These are phyloP conservation scores for Ambrosia artemisiifolia DNA, from an alignment of 129 eudicot species.

Conservation along the genomic window DNA sequence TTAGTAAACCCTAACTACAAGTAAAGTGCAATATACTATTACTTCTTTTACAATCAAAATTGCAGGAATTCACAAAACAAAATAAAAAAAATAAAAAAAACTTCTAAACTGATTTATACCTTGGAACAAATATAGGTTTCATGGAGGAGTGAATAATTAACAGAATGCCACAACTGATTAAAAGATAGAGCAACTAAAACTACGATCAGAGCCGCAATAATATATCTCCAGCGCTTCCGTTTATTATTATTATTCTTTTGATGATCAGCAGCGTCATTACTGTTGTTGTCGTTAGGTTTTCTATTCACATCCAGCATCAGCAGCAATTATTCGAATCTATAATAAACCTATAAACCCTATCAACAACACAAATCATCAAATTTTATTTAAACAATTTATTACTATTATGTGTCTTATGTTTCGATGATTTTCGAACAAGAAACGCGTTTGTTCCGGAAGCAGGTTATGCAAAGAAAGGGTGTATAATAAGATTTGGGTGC, in stretches of 20 bases:
- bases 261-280: slow-evolving; percentile 6
- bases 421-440: background rate
- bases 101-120: slow-evolving; percentile 28
- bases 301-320: slow-evolving; percentile 15
- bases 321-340: background rate
- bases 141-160: slow-evolving; percentile 20
- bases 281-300: slow-evolving; percentile 31
- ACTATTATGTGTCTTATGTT: too few relatives aligned
- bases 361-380: background rate
- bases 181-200: slow-evolving; percentile 39
- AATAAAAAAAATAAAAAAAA: background rate
- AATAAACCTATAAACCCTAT: slow-evolving; percentile 16
- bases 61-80: background rate
- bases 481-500: too few relatives aligned
- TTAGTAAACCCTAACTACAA: background rate
- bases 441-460: background rate
- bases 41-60: background rate
- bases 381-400: too few relatives aligned
- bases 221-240: slow-evolving; percentile 25
- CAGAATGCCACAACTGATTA: slow-evolving; percentile 25
- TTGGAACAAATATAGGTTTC: slow-evolving; percentile 51
- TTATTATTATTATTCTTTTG: background rate
- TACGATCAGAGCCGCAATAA: slow-evolving; percentile 46
- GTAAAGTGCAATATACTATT: background rate
- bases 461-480: too few relatives aligned